phyloP scores from a whole-genome alignment of 306 rosid species.

The Trifolium dubium region DNA sequence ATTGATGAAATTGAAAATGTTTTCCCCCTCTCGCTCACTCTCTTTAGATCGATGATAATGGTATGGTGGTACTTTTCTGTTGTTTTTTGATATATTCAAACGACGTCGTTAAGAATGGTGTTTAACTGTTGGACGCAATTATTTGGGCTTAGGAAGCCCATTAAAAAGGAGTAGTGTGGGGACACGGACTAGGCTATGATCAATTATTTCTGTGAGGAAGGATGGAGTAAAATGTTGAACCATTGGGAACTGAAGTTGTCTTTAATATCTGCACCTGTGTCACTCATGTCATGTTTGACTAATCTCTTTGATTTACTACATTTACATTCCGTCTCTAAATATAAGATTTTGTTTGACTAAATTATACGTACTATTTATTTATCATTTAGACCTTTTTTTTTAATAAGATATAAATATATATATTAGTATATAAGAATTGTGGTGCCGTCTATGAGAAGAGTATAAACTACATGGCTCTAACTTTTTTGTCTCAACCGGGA shows the following conservation, averaged over 20 bases:
- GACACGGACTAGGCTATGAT: not conserved
- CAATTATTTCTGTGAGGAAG: constrained; percentile 21
- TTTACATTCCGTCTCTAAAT: too few species aligned
- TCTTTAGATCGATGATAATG: not conserved
- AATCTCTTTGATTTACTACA: too few species aligned
- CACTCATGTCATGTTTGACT: not conserved
- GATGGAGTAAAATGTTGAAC: not conserved
- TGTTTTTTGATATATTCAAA: not conserved
- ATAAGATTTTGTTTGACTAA: too few species aligned
- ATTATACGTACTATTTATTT: too few species aligned
- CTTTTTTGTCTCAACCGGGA: too few species aligned
- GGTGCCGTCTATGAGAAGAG: too few species aligned
- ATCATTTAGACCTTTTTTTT: too few species aligned
- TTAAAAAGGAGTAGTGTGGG: too few species aligned
- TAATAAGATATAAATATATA: too few species aligned
- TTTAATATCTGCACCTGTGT: not conserved
- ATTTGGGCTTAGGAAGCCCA: not conserved
- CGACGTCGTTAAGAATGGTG: constrained; percentile 26
- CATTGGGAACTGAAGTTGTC: constrained; percentile 4
- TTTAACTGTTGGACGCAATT: not conserved
- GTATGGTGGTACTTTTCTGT: not conserved
- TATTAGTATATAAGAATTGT: too few species aligned
- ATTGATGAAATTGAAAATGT: constrained; percentile 27
- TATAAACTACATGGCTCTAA: too few species aligned
- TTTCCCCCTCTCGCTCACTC: not conserved